phyloP scores from a whole-genome alignment of 805 yeast genomes.

The Nakazawaea wickerhamii region DNA sequence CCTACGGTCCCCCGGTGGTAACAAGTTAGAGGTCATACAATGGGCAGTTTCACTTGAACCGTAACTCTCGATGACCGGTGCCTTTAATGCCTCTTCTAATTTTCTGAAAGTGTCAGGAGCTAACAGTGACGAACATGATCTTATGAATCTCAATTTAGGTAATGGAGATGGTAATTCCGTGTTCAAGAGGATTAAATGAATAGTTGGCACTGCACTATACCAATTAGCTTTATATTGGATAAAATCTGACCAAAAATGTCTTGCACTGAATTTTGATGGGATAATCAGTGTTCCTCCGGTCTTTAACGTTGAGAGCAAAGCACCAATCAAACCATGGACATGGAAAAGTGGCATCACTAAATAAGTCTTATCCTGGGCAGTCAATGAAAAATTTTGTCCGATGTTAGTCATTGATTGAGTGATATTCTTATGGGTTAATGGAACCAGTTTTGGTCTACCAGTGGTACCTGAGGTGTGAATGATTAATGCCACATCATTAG shows the following conservation, averaged over 20 bases:
- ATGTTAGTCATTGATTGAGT: constrained; percentile 56
- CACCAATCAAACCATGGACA: constrained; percentile 70
- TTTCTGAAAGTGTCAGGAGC: constrained; percentile 60
- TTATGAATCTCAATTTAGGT: constrained; percentile 57
- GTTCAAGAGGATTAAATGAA: constrained; percentile 60
- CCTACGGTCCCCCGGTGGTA: constrained; percentile 59
- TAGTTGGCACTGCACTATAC: constrained; percentile 78
- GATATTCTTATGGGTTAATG: constrained; percentile 60
- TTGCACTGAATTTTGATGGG: constrained; percentile 59
- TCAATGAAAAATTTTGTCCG: constrained; percentile 48
- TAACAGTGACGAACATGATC: constrained; percentile 68
- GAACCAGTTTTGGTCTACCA: constrained; percentile 72
- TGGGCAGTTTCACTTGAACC: constrained; percentile 84
- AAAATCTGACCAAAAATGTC: constrained; percentile 56
- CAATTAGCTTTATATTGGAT: constrained; percentile 47
- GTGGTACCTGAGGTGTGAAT: constrained; percentile 75
- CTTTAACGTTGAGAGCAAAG: constrained; percentile 53
- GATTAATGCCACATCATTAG: constrained; percentile 56
- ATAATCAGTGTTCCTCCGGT: constrained; percentile 58
- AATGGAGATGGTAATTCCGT: constrained; percentile 41
- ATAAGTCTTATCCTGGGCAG: constrained; percentile 46
- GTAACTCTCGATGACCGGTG: constrained; percentile 72
- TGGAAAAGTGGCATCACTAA: constrained; percentile 76
- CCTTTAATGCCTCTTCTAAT: constrained; percentile 51
- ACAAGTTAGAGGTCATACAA: constrained; percentile 68